Evolutionary conservation across 768 basidiomycete species (phyloP).

Genomic region (Polyporus arcularius): DNA sequence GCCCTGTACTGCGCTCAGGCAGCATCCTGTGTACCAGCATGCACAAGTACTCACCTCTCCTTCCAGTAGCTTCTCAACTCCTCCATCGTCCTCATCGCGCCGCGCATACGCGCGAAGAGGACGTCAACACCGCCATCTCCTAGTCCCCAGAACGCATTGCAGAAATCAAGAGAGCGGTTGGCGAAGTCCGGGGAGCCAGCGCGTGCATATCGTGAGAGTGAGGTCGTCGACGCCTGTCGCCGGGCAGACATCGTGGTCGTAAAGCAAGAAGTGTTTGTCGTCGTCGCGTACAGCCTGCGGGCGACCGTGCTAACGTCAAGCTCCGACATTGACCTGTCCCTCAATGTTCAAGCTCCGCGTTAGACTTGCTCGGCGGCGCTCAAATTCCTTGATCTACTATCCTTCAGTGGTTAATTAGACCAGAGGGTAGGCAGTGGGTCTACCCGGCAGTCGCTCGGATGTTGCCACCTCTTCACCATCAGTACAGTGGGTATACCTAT

Average conservation of each 20-base stretch:
- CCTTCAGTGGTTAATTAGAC: too few species aligned
- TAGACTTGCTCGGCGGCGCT: too few species aligned
- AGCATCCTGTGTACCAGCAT: neutral
- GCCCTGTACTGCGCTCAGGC: slow-evolving; percentile 50
- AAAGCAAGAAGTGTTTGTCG: slow-evolving; percentile 3
- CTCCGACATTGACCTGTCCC: neutral
- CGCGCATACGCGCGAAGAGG: slow-evolving; percentile 86
- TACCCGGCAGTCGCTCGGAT: too few species aligned
- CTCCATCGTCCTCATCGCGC: slow-evolving; percentile 83
- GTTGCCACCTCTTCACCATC: too few species aligned
- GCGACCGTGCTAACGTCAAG: neutral
- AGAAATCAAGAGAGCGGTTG: slow-evolving; percentile 76
- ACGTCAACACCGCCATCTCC: slow-evolving; percentile 90
- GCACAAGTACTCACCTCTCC: slow-evolving; percentile 69
- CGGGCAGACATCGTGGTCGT: slow-evolving; percentile 60
- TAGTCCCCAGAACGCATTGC: slow-evolving; percentile 95
- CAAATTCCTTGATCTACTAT: too few species aligned
- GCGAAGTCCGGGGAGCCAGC: slow-evolving; percentile 50
- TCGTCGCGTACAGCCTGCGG: slow-evolving; percentile 1
- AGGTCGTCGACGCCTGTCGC: slow-evolving; percentile 81
- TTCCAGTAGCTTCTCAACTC: slow-evolving; percentile 90
- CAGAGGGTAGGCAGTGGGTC: too few species aligned
- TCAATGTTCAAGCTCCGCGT: too few species aligned
- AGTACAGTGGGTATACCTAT: too few species aligned
- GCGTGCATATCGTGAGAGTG: slow-evolving; percentile 69